Evolutionary conservation across 2,329 filamentous ascomycete genomes (phyloP).

Genomic region (Onygena corvina): DNA sequence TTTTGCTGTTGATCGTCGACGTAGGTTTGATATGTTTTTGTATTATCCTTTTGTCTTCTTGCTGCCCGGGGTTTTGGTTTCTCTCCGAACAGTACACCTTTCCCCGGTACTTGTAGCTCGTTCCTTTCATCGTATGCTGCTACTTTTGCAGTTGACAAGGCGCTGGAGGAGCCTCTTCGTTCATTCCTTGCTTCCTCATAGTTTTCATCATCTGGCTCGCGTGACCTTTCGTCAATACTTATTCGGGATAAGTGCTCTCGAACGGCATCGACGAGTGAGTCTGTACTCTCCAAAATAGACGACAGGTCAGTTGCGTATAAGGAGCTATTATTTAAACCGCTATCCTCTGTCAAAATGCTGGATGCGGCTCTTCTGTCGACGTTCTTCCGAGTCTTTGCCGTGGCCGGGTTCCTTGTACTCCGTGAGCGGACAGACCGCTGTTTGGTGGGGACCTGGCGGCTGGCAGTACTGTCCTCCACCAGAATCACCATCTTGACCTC

Average conservation of each 20-base stretch:
- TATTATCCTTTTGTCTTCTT: conserved; percentile 9
- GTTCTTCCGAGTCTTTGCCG: neutral
- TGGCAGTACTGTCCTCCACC: neutral
- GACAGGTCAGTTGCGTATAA: too few species aligned
- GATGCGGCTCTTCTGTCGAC: too few species aligned
- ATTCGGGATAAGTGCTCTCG: neutral
- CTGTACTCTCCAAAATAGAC: neutral
- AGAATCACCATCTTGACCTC: neutral
- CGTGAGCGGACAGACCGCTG: neutral
- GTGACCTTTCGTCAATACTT: neutral
- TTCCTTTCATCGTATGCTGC: neutral
- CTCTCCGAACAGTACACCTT: too few species aligned
- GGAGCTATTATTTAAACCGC: too few species aligned
- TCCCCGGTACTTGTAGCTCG: neutral
- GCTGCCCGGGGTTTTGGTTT: neutral
- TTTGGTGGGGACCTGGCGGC: neutral
- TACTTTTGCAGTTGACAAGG: neutral
- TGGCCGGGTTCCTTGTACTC: neutral
- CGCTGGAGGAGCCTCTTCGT: too few species aligned
- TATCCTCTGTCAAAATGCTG: neutral
- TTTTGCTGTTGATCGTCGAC: conserved; percentile 26
- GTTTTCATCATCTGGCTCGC: neutral
- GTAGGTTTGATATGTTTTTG: conserved; percentile 22
- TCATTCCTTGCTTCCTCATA: neutral
- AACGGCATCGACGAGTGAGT: neutral